Evolutionary conservation across 768 basidiomycete genomes (phyloP).

Genomic region (Coprinopsis strossmayeri): DNA sequence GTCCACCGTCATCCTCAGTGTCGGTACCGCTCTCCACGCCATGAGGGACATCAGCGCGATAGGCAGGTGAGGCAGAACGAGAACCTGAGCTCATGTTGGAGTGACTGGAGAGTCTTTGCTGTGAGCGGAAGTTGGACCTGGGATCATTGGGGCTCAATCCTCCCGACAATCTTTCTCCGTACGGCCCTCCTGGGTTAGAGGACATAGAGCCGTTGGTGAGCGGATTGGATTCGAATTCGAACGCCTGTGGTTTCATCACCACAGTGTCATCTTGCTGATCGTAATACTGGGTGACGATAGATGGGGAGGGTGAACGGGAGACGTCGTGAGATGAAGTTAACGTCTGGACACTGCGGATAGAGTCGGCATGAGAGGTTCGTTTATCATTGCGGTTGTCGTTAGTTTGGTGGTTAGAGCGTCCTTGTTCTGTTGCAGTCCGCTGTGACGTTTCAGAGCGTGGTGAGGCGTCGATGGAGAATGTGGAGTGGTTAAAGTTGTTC

Average conservation of each 20-base stretch:
- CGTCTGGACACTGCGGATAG: constrained; percentile 22
- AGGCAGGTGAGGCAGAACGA: constrained; percentile 53
- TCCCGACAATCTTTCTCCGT: constrained; percentile 17
- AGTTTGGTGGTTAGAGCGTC: no score
- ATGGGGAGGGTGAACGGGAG: constrained; percentile 30
- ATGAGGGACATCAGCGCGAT: constrained; percentile 64
- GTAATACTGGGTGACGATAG: constrained; percentile 25
- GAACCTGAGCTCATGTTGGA: constrained; percentile 29
- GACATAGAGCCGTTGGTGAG: no score
- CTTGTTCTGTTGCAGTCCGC: no score
- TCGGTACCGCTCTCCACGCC: constrained; percentile 71
- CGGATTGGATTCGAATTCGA: constrained; percentile 13
- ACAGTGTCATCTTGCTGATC: constrained; percentile 32
- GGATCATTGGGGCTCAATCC: constrained; percentile 22
- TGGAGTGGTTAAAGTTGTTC: constrained; percentile 23
- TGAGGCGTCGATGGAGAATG: constrained; percentile 18
- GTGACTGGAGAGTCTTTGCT: constrained; percentile 23
- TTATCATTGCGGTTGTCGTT: constrained; percentile 12
- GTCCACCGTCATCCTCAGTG: constrained; percentile 45
- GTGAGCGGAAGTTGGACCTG: constrained; percentile 17
- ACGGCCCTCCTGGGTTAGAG: constrained; percentile 12
- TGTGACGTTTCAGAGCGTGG: constrained; percentile 25
- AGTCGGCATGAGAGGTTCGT: constrained; percentile 25
- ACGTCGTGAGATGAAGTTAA: constrained; percentile 11
- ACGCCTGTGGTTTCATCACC: constrained; percentile 27